Evolutionary conservation across 2,329 filamentous ascomycete genomes (phyloP).

Genomic region (Neofusicoccum sp.): DNA sequence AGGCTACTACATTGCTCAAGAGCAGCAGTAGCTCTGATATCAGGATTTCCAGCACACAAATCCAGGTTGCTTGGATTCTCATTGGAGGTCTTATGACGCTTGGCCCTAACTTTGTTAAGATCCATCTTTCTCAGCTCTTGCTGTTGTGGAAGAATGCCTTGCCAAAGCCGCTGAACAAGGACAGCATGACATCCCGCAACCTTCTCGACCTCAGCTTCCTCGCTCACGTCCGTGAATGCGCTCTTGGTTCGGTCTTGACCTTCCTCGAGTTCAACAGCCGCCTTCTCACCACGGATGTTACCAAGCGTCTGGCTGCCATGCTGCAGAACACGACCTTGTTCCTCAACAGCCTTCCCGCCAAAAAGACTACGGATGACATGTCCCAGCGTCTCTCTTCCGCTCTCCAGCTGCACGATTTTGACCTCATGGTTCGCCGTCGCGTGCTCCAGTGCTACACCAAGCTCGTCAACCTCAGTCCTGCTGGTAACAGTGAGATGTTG

Average conservation of each 20-base stretch:
- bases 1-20: conserved; percentile 90
- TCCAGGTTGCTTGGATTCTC: conserved; percentile 96
- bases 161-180: conserved; percentile 89
- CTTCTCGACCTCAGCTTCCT: conserved; percentile 89
- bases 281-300: conserved; percentile 89
- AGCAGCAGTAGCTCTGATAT: conserved; percentile 89
- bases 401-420: conserved; percentile 85
- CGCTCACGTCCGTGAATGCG: conserved; percentile 92
- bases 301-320: conserved; percentile 90
- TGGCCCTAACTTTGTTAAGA: conserved; percentile 97
- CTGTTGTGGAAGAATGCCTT: conserved; percentile 97
- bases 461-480: conserved; percentile 83
- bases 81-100: conserved; percentile 96
- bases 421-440: conserved; percentile 88
- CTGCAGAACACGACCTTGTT: conserved; percentile 92
- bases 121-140: conserved; percentile 90
- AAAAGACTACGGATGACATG: conserved; percentile 85
- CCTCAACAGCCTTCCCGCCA: conserved; percentile 78
- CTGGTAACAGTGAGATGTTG: conserved; percentile 80
- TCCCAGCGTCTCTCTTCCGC: conserved; percentile 81
- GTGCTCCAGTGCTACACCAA: conserved; percentile 95
- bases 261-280: conserved; percentile 94
- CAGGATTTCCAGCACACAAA: conserved; percentile 87
- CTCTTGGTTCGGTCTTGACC: conserved; percentile 84
- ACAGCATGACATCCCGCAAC: conserved; percentile 82